phyloP scores from a whole-genome alignment of 257 asterid species.

The Agastache rugosa region DNA sequence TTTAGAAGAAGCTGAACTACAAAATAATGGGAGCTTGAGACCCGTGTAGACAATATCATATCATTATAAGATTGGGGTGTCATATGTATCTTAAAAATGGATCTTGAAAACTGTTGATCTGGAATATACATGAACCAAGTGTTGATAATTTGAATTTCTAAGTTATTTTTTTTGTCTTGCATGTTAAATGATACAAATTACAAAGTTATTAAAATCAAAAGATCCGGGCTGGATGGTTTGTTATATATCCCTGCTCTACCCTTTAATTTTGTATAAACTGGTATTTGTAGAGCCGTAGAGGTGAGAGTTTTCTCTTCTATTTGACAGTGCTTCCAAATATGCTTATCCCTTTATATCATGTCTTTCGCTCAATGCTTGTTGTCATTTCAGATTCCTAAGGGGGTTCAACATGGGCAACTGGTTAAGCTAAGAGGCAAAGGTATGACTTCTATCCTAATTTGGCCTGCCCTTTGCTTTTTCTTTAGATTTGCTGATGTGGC shows the following conservation, averaged over 20 bases:
- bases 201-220: constrained; percentile 1
- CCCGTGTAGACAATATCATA: not conserved
- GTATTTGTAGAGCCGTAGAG: constrained; percentile 7
- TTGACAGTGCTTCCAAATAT: constrained; percentile 1
- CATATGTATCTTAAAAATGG: not conserved
- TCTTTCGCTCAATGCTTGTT: constrained; percentile 36
- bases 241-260: not conserved
- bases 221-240: not conserved
- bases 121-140: not conserved
- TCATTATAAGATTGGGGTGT: not conserved
- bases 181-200: constrained; percentile 6
- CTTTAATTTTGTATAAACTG: constrained; percentile 1
- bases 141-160: constrained; percentile 19
- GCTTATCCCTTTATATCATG: constrained; percentile 22
- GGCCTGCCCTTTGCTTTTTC: constrained; percentile 10
- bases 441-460: constrained; percentile 40
- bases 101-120: not conserved
- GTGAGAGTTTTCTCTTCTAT: constrained; percentile 7
- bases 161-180: not conserved
- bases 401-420: constrained; percentile 91
- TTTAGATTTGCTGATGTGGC: constrained; percentile 34
- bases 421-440: constrained; percentile 86
- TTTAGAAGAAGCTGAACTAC: not conserved
- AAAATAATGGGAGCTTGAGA: not conserved
- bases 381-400: constrained; percentile 78